Conservation (phyloP, 108 stramenopile species). For the Mediolabrus comicus region DNA sequence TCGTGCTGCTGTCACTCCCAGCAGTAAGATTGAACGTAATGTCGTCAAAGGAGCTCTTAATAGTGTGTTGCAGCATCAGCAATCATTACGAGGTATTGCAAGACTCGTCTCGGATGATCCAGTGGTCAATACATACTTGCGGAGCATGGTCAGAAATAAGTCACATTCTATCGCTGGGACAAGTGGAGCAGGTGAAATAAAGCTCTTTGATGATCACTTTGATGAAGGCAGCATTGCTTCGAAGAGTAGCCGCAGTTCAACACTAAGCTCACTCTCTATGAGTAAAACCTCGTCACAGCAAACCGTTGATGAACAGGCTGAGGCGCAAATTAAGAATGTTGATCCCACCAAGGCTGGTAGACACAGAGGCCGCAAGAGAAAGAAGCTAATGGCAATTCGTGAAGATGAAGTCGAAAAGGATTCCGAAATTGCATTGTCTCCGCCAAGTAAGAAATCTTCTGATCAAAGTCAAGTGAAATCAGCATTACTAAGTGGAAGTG, state of each 20-base stretch:
- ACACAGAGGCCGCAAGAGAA: slow-evolving; percentile 25
- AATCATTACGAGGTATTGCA: slow-evolving; percentile 31
- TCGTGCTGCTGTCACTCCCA: slow-evolving; percentile 24
- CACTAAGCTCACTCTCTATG: neutral
- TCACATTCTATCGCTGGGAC: neutral
- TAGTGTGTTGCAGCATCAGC: slow-evolving; percentile 27
- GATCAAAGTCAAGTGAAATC: neutral
- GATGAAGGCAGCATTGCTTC: neutral
- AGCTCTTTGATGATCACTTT: neutral
- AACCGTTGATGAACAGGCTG: neutral
- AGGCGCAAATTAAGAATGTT: neutral
- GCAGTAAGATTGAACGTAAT: slow-evolving; percentile 9
- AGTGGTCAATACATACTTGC: slow-evolving; percentile 38
- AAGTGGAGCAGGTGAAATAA: neutral
- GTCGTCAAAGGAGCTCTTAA: slow-evolving; percentile 38
- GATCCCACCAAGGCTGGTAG: slow-evolving; percentile 26
- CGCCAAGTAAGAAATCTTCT: neutral
- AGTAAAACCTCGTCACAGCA: neutral
- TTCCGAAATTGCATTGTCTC: neutral
- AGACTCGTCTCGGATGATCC: slow-evolving; percentile 46
- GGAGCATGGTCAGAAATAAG: neutral
- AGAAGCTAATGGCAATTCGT: neutral
- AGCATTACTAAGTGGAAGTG: neutral
- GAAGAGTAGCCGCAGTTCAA: neutral
- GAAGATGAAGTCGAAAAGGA: slow-evolving; percentile 1